Conservation (phyloP, 495 filamentous ascomycete genomes). For the Peziza echinospora region DNA sequence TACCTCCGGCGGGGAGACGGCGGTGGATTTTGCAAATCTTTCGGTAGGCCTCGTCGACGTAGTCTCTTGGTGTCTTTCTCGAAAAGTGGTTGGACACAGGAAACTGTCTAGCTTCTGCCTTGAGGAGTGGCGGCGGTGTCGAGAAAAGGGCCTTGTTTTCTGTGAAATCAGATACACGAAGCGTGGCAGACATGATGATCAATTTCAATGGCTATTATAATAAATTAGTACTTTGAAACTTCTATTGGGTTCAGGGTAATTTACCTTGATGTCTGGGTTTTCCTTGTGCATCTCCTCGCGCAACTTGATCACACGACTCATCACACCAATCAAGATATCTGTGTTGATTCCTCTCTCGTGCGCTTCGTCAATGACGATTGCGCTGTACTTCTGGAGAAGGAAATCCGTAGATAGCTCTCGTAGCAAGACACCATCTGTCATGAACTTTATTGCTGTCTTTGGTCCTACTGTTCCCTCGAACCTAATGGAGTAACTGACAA, state of each 20-base stretch:
- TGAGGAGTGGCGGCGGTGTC: slow-evolving; percentile 57
- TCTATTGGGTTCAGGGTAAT: slow-evolving; percentile 1
- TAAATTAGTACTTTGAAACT: background rate
- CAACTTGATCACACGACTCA: slow-evolving; percentile 74
- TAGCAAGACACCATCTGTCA: slow-evolving; percentile 94
- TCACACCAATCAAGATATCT: slow-evolving; percentile 89
- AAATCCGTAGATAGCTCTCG: slow-evolving; percentile 84
- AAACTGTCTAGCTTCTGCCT: slow-evolving; percentile 87
- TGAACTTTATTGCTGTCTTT: slow-evolving; percentile 90
- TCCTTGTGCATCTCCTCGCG: slow-evolving; percentile 37
- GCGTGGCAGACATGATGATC: slow-evolving; percentile 94
- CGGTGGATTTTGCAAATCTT: slow-evolving; percentile 78
- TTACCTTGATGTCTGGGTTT: slow-evolving; percentile 5
- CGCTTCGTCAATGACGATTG: slow-evolving; percentile 88
- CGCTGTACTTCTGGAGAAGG: slow-evolving; percentile 74
- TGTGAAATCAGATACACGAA: slow-evolving; percentile 74
- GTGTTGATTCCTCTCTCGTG: slow-evolving; percentile 96
- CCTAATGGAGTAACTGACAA: slow-evolving; percentile 84
- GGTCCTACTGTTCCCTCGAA: slow-evolving; percentile 69
- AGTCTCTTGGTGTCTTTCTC: slow-evolving; percentile 62
- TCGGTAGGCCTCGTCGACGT: slow-evolving; percentile 66
- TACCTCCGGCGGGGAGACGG: slow-evolving; percentile 74
- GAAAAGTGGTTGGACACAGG: slow-evolving; percentile 79
- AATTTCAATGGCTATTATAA: slow-evolving; percentile 56
- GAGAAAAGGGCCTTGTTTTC: slow-evolving; percentile 63